Conservation (phyloP, 768 basidiomycete genomes). For the Lyophyllum atratum region DNA sequence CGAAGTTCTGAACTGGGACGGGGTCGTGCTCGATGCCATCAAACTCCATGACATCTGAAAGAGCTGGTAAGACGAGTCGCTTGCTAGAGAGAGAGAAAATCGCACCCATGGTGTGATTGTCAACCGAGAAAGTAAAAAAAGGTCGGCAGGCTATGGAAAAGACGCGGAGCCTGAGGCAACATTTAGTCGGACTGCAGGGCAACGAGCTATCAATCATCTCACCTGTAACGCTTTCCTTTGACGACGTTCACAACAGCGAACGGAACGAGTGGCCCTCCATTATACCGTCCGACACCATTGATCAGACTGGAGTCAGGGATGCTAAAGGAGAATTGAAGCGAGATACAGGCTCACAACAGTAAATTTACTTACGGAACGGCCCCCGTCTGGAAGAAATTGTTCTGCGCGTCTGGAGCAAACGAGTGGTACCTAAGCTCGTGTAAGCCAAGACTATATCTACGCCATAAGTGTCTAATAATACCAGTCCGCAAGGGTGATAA, state of each 20-base stretch:
- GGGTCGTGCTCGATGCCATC: conserved; percentile 42
- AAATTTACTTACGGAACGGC: conserved; percentile 22
- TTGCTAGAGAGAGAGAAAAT: neutral
- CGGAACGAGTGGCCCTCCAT: conserved; percentile 36
- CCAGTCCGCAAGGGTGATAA: conserved; percentile 37
- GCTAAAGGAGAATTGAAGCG: conserved; percentile 1
- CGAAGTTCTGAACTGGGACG: conserved; percentile 36
- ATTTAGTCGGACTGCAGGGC: neutral
- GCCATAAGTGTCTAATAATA: too few species aligned
- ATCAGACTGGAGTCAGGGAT: conserved; percentile 42
- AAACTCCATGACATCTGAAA: conserved; percentile 30
- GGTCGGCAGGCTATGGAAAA: conserved; percentile 16
- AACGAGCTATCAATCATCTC: neutral
- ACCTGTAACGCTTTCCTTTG: conserved; percentile 38
- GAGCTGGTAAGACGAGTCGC: neutral
- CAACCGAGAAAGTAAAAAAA: conserved; percentile 17
- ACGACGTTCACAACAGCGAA: conserved; percentile 44
- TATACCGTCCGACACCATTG: conserved; percentile 42
- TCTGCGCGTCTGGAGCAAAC: conserved; percentile 36
- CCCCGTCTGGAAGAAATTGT: conserved; percentile 29
- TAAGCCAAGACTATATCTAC: neutral
- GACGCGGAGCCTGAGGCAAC: conserved; percentile 39
- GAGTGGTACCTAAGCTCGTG: conserved; percentile 13
- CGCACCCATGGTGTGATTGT: conserved; percentile 29
- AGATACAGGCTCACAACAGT: neutral